These are phyloP conservation scores for Dillenia suffruticosa DNA, from an alignment of 164 flowering plant species.

Conservation along the genomic window DNA sequence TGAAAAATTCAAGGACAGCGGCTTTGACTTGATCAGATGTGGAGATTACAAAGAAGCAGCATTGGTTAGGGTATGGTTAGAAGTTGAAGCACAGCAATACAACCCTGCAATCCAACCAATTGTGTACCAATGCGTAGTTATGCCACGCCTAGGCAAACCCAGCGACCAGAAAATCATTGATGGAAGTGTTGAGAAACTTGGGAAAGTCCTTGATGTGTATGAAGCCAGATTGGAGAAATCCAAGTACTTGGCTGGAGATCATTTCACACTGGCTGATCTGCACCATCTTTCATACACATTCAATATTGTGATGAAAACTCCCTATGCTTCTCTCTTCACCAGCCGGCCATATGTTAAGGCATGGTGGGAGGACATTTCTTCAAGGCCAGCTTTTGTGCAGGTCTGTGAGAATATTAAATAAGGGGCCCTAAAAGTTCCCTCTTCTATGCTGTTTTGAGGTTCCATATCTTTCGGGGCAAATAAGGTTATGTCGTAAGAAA, in stretches of 20 bases:
- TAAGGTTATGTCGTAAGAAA: no score
- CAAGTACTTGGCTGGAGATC: conserved; percentile 61
- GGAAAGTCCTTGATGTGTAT: conserved; percentile 57
- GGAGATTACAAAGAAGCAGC: conserved; percentile 32
- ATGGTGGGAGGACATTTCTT: conserved; percentile 58
- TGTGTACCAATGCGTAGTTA: conserved; percentile 27
- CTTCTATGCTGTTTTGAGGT: no score
- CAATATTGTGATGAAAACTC: conserved; percentile 52
- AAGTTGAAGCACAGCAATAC: conserved; percentile 60
- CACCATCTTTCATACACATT: conserved; percentile 41
- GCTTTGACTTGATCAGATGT: conserved; percentile 32
- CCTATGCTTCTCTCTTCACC: conserved; percentile 27
- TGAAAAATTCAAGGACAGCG: conserved; percentile 41
- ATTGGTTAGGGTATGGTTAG: conserved; percentile 47
- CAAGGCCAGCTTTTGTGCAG: conserved; percentile 38
- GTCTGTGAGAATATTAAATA: conserved; percentile 25
- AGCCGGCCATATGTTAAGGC: conserved; percentile 52
- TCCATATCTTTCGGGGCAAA: no score
- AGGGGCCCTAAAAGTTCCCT: background rate
- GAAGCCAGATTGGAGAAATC: conserved; percentile 34
- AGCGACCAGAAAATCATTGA: conserved; percentile 32
- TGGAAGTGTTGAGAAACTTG: conserved; percentile 36
- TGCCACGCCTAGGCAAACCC: conserved; percentile 30
- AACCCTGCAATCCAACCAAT: conserved; percentile 36
- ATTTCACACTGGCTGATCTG: conserved; percentile 48